Base-by-base conservation (phyloP, 2,329 filamentous ascomycete genomes). In the Allantophomopsis cytisporea region DNA sequence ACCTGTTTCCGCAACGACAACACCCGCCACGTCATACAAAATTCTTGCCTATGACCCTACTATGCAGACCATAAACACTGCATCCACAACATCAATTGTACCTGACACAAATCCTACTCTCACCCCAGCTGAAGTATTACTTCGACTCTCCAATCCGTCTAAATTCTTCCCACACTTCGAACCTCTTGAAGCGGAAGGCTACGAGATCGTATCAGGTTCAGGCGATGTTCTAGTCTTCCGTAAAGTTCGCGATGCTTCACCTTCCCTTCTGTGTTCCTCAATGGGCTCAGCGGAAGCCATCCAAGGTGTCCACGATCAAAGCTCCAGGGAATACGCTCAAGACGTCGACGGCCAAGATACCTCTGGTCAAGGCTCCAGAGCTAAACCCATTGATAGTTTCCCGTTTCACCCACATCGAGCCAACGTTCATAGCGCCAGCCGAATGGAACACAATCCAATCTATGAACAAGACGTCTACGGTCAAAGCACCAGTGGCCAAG, bases 211-310 rank as follows among this genome's bases (percentile, higher is more conserved):
- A 2, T 74, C 77, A 2, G 78, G 76, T 2, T 65, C 65, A 36
- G 69, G 69, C 5, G 69, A 83, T 45, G 63, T 82, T 4, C 63
- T 84, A 18, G 68, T 85, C 4, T 80, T 83, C 51, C 75, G 74
- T 45, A 78, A 80, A 55, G 66, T 73, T 4, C 62, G 65, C 6
- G 50, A 58, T 3, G 49, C 58, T 13, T 39, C 41, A 12, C 41
- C 43, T 17, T 39, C 50, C 14, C 38, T 43, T 30, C 41, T 47
- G 32, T 11, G 5, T 33, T 16, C 31, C 7, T 34, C 31, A 12
- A 48, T 39, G 8, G 32, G 12, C 14, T 28, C 23, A 28, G 23
- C 23, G 23, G 18, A 28, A 12, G 23, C 23, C 23, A 28, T 28
- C 23, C 23, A 5, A 10, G 23, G 11, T 20, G 7, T 20, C 23